A percentile compares a stretch with the other conserved stretches of the same genome.
Evolutionary conservation across 2,329 filamentous ascomycete species (phyloP).

Genomic region (Pyricularia sp.): DNA sequence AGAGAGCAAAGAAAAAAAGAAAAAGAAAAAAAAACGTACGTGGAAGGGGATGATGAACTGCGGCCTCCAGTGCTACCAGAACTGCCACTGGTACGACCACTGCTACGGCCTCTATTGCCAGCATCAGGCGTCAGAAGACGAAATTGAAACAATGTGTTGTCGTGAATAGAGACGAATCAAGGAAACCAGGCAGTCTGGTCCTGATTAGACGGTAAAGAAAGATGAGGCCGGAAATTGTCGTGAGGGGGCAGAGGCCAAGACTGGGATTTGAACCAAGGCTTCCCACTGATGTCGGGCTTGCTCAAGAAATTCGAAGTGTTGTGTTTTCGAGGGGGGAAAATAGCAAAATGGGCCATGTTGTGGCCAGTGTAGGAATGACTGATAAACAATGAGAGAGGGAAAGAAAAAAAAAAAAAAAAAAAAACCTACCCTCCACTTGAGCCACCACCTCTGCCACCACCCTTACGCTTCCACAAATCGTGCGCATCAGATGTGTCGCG

Average conservation of each 20-base stretch:
- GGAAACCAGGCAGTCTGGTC: not conserved
- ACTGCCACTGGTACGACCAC: constrained; percentile 6
- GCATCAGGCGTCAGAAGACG: not conserved
- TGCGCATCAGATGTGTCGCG: constrained; percentile 13
- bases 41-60: not conserved
- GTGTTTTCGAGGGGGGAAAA: not conserved
- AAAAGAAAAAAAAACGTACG: not conserved
- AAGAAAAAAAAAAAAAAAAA: not conserved
- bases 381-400: not conserved
- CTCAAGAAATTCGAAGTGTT: not conserved
- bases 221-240: too few relatives aligned
- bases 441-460: constrained; percentile 44
- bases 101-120: not conserved
- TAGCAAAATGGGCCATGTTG: not conserved
- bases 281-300: not conserved
- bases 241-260: too few relatives aligned
- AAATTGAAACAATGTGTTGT: not conserved
- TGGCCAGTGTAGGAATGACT: not conserved
- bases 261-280: not conserved
- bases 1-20: not conserved
- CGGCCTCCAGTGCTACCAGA: not conserved
- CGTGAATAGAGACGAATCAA: not conserved
- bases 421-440: constrained; percentile 14
- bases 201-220: not conserved
- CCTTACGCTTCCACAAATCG: constrained; percentile 51